A percentile compares a stretch with the other conserved stretches of the same genome.
These are phyloP conservation scores for Yamadazyma ubonensis DNA, from an alignment of 805 yeast species.

Conservation along the genomic window DNA sequence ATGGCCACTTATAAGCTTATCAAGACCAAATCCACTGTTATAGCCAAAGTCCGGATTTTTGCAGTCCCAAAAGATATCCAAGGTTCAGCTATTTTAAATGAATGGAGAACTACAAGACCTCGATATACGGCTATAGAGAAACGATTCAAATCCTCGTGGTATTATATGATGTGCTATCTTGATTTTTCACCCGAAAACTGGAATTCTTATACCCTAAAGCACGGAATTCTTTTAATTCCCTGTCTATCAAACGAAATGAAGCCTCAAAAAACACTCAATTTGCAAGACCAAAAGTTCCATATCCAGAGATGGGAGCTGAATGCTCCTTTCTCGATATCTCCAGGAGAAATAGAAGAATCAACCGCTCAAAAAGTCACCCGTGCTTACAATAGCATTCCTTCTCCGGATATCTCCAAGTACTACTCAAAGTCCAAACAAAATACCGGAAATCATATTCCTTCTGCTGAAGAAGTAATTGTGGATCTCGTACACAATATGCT, in stretches of 20 bases:
- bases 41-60: conserved; percentile 46
- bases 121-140: conserved; percentile 26
- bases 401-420: conserved; percentile 26
- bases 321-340: neutral
- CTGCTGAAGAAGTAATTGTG: conserved; percentile 20
- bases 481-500: conserved; percentile 17
- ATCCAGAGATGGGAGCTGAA: conserved; percentile 30
- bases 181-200: conserved; percentile 36
- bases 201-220: neutral
- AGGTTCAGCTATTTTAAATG: conserved; percentile 29
- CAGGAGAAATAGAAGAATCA: conserved; percentile 3
- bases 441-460: conserved; percentile 8
- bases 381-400: conserved; percentile 35
- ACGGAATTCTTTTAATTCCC: conserved; percentile 6
- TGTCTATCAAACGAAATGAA: neutral
- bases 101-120: conserved; percentile 37
- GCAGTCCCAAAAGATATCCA: conserved; percentile 45
- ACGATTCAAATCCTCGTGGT: conserved; percentile 30
- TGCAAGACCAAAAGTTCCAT: conserved; percentile 22
- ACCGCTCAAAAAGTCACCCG: conserved; percentile 20
- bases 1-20: conserved; percentile 44
- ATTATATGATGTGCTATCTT: conserved; percentile 34
- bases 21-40: conserved; percentile 16
- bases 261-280: neutral
- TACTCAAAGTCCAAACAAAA: conserved; percentile 9